phyloP scores from a whole-genome alignment of 257 asterid genomes.

The Rauvolfia tetraphylla region DNA sequence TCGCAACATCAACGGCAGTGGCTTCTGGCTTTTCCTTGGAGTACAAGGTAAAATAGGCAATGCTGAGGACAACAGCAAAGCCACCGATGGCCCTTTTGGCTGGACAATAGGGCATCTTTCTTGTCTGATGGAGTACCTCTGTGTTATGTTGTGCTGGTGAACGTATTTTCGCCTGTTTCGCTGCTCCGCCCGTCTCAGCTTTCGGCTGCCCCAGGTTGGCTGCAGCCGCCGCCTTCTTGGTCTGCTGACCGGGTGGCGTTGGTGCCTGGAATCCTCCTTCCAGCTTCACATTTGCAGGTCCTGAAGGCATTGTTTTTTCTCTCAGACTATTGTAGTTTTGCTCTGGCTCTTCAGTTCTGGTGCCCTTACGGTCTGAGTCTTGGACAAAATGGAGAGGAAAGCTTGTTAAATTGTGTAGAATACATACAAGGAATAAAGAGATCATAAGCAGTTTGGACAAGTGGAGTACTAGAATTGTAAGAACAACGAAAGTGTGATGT shows the following conservation, averaged over 20 bases:
- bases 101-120: conserved; percentile 44
- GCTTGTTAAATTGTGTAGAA: background rate
- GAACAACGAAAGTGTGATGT: background rate
- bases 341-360: background rate
- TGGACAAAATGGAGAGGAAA: background rate
- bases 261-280: conserved; percentile 36
- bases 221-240: conserved; percentile 27
- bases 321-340: background rate
- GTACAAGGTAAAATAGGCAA: conserved; percentile 60
- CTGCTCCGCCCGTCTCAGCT: conserved; percentile 25
- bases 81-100: conserved; percentile 51
- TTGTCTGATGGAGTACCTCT: conserved; percentile 66
- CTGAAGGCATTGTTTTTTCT: conserved; percentile 41
- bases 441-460: background rate
- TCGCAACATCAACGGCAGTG: conserved; percentile 78
- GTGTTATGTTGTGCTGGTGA: conserved; percentile 41
- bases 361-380: background rate
- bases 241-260: conserved; percentile 46
- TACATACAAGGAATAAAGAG: conserved; percentile 10
- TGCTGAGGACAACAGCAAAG: conserved; percentile 32
- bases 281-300: conserved; percentile 42
- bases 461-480: conserved; percentile 8
- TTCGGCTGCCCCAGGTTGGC: conserved; percentile 28
- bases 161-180: conserved; percentile 45
- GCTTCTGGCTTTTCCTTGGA: conserved; percentile 69